A percentile compares a stretch with the other conserved stretches of the same genome.
Evolutionary conservation across 2,329 filamentous ascomycete genomes (phyloP).

Genomic region (Fusarium penzigii): DNA sequence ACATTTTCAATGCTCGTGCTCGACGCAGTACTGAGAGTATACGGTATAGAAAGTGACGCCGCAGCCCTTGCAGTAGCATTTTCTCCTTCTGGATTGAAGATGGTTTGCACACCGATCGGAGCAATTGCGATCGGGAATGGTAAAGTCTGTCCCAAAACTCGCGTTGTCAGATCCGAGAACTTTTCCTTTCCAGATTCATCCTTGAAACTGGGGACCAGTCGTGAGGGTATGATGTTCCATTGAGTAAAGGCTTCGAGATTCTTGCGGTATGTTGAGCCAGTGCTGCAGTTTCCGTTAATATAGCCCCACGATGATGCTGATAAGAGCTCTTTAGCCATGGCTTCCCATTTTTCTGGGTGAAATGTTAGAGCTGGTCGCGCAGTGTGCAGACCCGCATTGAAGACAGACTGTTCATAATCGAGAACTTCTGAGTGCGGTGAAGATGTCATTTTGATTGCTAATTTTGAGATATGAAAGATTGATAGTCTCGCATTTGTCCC

Average conservation of each 20-base stretch:
- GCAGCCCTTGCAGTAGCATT: neutral
- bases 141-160: slow-evolving; percentile 10
- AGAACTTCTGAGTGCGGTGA: neutral
- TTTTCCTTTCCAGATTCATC: slow-evolving; percentile 11
- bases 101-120: slow-evolving; percentile 7
- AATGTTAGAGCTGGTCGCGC: slow-evolving; percentile 1
- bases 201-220: slow-evolving; percentile 7
- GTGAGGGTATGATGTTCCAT: slow-evolving; percentile 9
- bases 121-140: slow-evolving; percentile 11
- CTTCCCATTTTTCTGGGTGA: slow-evolving; percentile 6
- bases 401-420: neutral
- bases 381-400: neutral
- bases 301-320: slow-evolving; percentile 18
- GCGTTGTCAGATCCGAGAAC: slow-evolving; percentile 11
- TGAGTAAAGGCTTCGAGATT: slow-evolving; percentile 7
- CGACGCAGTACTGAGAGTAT: slow-evolving; percentile 10
- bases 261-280: slow-evolving; percentile 12
- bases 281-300: slow-evolving; percentile 14
- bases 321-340: slow-evolving; percentile 9
- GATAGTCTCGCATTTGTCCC: too few species aligned
- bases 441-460: neutral
- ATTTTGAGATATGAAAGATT: too few species aligned
- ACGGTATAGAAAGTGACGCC: neutral
- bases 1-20: slow-evolving; percentile 18
- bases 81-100: slow-evolving; percentile 16